Conservation (phyloP, 208 protist species). For the Porcisia hertigi region DNA sequence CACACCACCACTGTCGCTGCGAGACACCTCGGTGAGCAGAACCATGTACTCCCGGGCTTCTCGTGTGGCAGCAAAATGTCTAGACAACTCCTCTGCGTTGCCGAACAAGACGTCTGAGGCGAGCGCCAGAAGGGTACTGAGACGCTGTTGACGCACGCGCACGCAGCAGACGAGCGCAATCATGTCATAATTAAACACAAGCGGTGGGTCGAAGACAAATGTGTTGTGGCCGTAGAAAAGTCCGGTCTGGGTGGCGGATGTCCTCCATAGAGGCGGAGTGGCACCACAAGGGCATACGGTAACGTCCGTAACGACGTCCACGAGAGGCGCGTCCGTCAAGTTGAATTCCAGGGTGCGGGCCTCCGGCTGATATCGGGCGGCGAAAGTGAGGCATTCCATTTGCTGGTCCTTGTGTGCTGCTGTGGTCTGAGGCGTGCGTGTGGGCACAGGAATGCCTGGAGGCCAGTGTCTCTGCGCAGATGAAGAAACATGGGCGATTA, state of each 20-base stretch:
- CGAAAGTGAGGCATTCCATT: neutral
- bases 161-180: constrained; percentile 12
- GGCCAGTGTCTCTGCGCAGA: neutral
- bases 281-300: constrained; percentile 1
- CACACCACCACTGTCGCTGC: neutral
- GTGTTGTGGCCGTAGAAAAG: constrained; percentile 34
- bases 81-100: neutral
- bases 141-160: constrained; percentile 14
- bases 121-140: neutral
- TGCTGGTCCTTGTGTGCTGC: neutral
- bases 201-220: constrained; percentile 23
- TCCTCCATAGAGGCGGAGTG: neutral
- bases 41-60: neutral
- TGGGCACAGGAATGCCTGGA: neutral
- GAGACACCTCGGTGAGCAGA: constrained; percentile 5
- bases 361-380: constrained; percentile 18
- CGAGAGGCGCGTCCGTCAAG: constrained; percentile 19
- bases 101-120: constrained; percentile 1
- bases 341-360: constrained; percentile 23
- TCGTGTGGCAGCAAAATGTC: neutral
- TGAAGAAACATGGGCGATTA: too few species aligned
- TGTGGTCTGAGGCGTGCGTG: neutral
- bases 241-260: neutral
- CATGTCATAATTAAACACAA: constrained; percentile 4
- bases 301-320: constrained; percentile 18